Evolutionary conservation across 108 stramenopile species (phyloP).

Genomic region (Conticribra guillardii): DNA sequence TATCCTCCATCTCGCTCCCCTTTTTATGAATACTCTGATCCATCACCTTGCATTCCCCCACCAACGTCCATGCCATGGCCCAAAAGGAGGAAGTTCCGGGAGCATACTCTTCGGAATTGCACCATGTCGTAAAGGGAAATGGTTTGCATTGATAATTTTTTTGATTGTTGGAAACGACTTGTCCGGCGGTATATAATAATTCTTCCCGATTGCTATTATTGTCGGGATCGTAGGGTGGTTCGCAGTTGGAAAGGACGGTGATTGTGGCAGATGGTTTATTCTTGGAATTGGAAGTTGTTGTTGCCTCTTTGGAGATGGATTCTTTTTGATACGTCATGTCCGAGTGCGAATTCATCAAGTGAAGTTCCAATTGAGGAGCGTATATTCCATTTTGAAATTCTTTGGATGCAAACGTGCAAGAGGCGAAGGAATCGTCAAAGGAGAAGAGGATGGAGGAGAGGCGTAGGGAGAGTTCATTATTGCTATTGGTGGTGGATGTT

Average conservation of each 20-base stretch:
- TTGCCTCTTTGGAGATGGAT: background rate
- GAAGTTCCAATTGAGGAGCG: background rate
- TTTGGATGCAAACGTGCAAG: slow-evolving; percentile 7
- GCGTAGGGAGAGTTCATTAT: background rate
- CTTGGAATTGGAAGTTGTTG: background rate
- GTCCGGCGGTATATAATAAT: background rate
- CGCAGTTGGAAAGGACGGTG: background rate
- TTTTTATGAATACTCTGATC: background rate
- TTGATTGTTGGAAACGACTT: background rate
- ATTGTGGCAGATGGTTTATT: background rate
- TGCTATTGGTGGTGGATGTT: background rate
- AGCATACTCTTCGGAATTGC: slow-evolving; percentile 6
- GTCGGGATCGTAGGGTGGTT: background rate
- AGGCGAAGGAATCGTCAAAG: background rate
- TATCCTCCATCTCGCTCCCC: background rate
- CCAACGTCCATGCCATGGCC: slow-evolving; percentile 22
- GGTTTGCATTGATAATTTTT: slow-evolving; percentile 23
- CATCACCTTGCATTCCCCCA: slow-evolving; percentile 9
- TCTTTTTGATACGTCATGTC: background rate
- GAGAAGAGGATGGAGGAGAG: slow-evolving; percentile 1
- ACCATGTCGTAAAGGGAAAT: slow-evolving; percentile 19
- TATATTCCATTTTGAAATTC: slow-evolving; percentile 9
- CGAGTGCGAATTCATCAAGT: background rate
- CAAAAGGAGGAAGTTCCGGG: slow-evolving; percentile 12
- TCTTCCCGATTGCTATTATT: background rate